Percentiles rank a stretch among this genome's conserved stretches.
phyloP scores from a whole-genome alignment of 2,329 filamentous ascomycete genomes.

The Colletotrichum lupini region DNA sequence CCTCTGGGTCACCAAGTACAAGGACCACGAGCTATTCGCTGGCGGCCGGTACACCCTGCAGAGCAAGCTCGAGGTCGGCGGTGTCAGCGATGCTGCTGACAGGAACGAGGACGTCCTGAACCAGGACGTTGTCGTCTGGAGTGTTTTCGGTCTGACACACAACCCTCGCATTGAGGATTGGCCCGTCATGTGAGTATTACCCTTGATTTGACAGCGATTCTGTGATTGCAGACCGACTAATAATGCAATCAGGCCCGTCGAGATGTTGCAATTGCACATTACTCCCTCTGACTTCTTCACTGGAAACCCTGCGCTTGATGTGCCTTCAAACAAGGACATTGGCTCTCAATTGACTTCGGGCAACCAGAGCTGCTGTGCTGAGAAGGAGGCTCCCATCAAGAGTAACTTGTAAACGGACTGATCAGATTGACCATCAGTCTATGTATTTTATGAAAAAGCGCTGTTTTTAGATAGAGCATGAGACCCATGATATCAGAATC shows the following conservation, averaged over 20 bases:
- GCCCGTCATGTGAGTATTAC: slow-evolving; percentile 64
- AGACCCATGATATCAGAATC: not conserved
- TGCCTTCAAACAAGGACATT: slow-evolving; percentile 49
- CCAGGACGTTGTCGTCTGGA: slow-evolving; percentile 59
- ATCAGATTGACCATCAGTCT: not conserved
- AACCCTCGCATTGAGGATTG: slow-evolving; percentile 68
- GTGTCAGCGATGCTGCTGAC: slow-evolving; percentile 39
- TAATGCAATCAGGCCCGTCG: slow-evolving; percentile 58
- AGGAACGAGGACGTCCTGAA: slow-evolving; percentile 61
- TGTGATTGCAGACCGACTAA: not conserved
- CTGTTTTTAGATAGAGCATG: not conserved
- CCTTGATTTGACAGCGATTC: not conserved
- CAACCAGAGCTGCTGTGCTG: slow-evolving; percentile 12
- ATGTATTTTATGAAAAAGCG: slow-evolving; percentile 13
- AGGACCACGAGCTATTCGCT: slow-evolving; percentile 44
- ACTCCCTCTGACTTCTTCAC: slow-evolving; percentile 61
- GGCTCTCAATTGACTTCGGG: slow-evolving; percentile 36
- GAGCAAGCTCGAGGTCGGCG: slow-evolving; percentile 45
- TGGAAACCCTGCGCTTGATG: slow-evolving; percentile 58
- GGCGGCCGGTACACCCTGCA: slow-evolving; percentile 44
- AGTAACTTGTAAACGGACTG: slow-evolving; percentile 18
- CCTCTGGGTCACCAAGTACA: slow-evolving; percentile 43
- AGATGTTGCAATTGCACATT: slow-evolving; percentile 57
- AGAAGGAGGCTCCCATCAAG: not conserved
- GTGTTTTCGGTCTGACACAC: slow-evolving; percentile 64